Conservation (phyloP, 208 protist genomes). For the Trypanosoma scelopori region DNA sequence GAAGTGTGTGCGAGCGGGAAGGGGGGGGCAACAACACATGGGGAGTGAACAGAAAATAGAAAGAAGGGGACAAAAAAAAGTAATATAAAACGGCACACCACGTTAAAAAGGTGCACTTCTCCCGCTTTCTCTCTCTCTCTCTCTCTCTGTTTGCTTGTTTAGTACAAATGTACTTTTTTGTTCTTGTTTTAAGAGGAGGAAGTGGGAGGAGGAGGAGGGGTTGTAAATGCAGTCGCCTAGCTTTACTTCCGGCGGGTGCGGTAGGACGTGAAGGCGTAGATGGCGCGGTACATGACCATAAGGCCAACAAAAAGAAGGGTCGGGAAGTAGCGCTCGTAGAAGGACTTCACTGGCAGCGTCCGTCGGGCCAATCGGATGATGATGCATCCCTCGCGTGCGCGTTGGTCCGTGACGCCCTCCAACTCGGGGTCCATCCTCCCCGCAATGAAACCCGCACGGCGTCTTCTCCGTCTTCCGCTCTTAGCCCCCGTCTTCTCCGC, state of each 20-base stretch:
- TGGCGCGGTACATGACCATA: constrained; percentile 25
- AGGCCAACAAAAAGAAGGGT: constrained; percentile 27
- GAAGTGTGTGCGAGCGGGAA: no score
- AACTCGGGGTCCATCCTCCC: constrained; percentile 7
- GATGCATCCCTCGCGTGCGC: constrained; percentile 18
- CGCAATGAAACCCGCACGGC: constrained; percentile 22
- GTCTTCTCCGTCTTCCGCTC: constrained; percentile 23
- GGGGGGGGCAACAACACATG: no score
- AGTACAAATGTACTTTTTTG: no score
- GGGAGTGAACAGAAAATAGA: no score
- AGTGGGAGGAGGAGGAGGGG: not conserved
- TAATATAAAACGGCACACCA: no score
- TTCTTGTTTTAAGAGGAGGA: no score
- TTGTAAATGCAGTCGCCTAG: no score
- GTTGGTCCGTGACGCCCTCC: constrained; percentile 25
- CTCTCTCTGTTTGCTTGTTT: no score
- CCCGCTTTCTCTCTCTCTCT: no score
- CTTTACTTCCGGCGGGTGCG: constrained; percentile 1
- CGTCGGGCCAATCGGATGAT: constrained; percentile 28
- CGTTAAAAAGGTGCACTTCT: no score
- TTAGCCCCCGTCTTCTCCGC: not conserved
- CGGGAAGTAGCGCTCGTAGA: constrained; percentile 22
- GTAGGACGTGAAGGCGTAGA: constrained; percentile 30
- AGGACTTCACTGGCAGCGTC: constrained; percentile 21
- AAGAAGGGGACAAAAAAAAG: no score